phyloP scores from a whole-genome alignment of 1,284 basidiomycete species.

The Taiwanofungus camphoratus region DNA sequence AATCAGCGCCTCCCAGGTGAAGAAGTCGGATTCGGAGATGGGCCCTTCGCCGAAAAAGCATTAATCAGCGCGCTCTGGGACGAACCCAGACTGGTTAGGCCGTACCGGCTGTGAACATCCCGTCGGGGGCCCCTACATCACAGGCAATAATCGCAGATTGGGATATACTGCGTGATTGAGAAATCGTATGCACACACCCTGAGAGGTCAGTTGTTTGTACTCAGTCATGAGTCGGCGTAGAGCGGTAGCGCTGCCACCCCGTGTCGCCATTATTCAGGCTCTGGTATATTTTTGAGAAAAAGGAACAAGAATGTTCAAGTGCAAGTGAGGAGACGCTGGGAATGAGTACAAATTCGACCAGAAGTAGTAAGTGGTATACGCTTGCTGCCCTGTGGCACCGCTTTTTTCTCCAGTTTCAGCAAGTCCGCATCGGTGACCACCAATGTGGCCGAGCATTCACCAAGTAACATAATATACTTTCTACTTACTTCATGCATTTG shows the following conservation, averaged over 20 bases:
- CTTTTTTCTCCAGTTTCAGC: no score
- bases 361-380: no score
- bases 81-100: conserved; percentile 3
- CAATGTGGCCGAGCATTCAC: no score
- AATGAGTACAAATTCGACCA: no score
- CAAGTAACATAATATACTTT: no score
- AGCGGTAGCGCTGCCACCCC: conserved; percentile 57
- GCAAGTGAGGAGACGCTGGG: background rate
- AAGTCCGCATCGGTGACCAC: no score
- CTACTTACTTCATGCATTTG: no score
- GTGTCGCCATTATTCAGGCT: conserved; percentile 32
- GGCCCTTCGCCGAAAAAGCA: conserved; percentile 49
- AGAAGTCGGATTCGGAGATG: conserved; percentile 92
- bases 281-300: background rate
- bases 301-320: background rate
- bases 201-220: conserved; percentile 80
- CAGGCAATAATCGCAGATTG: conserved; percentile 5
- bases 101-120: conserved; percentile 89
- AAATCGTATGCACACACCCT: conserved; percentile 33
- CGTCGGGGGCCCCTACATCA: conserved; percentile 73
- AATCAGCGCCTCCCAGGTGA: conserved; percentile 97
- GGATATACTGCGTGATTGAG: background rate
- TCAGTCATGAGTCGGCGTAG: conserved; percentile 86
- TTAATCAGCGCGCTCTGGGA: conserved; percentile 11
- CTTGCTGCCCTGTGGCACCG: no score